Percentiles rank a stretch among this genome's conserved stretches.
Conservation (phyloP, 2,329 filamentous ascomycete genomes). For the Thermoascus crustaceus region DNA sequence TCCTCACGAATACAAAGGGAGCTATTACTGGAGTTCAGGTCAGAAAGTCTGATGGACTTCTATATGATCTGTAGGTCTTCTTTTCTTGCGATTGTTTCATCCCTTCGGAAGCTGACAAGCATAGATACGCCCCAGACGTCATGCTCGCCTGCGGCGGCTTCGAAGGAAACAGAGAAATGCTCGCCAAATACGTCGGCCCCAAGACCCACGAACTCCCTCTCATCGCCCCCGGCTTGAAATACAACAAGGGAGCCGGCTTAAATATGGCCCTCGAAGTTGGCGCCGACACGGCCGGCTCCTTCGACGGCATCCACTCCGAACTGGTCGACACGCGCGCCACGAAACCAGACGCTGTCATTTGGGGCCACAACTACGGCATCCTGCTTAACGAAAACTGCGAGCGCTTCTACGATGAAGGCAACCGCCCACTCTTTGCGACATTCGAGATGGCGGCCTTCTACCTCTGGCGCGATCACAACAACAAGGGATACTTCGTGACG, state of each 20-base stretch:
- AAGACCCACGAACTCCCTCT: constrained; percentile 32
- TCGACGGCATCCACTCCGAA: constrained; percentile 38
- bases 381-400: constrained; percentile 35
- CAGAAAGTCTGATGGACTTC: constrained; percentile 29
- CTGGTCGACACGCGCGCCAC: constrained; percentile 34
- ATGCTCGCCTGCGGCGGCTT: constrained; percentile 36
- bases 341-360: constrained; percentile 35
- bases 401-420: constrained; percentile 33
- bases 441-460: constrained; percentile 38
- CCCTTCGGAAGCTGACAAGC: too few relatives aligned
- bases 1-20: constrained; percentile 27
- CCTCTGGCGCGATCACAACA: constrained; percentile 34
- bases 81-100: too few relatives aligned
- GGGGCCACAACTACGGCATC: constrained; percentile 38
- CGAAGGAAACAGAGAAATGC: constrained; percentile 36
- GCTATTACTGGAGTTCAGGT: constrained; percentile 30
- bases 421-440: constrained; percentile 35
- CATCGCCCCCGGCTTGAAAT: constrained; percentile 34
- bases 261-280: constrained; percentile 36
- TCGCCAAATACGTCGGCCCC: constrained; percentile 32
- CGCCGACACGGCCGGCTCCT: constrained; percentile 32
- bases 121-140: too few relatives aligned
- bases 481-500: constrained; percentile 36
- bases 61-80: too few relatives aligned
- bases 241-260: constrained; percentile 33